Evolutionary conservation across 129 eudicot genomes (phyloP).

Genomic region (Centella asiatica): DNA sequence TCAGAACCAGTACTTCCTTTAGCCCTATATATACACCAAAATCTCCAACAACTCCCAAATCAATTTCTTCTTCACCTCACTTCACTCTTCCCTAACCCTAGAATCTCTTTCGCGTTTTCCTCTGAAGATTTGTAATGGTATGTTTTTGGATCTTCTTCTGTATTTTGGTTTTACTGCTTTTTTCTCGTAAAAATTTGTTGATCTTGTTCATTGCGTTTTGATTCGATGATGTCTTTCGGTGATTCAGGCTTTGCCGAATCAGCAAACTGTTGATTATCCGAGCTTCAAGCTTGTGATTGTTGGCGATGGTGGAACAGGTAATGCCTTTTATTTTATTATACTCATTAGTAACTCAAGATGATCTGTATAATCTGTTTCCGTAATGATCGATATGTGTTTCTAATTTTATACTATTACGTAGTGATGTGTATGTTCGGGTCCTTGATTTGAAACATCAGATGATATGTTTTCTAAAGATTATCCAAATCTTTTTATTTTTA

Average conservation of each 20-base stretch:
- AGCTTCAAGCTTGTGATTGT: constrained; percentile 71
- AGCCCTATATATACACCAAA: not conserved
- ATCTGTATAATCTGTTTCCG: not conserved
- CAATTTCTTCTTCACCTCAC: not conserved
- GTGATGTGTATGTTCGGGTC: too few species aligned
- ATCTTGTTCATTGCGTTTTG: not conserved
- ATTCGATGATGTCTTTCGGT: not conserved
- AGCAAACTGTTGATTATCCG: constrained; percentile 68
- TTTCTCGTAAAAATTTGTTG: not conserved
- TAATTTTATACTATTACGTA: too few species aligned
- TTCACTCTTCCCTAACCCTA: not conserved
- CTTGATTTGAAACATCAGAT: too few species aligned
- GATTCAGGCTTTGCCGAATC: constrained; percentile 55
- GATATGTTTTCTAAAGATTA: too few species aligned
- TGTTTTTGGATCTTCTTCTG: not conserved
- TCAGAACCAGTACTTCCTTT: not conserved
- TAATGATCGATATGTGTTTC: not conserved
- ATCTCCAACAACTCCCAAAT: not conserved
- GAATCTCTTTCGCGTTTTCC: not conserved
- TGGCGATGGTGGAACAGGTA: constrained; percentile 82
- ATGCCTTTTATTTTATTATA: constrained; percentile 1
- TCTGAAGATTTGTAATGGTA: not conserved
- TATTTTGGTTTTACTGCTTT: not conserved
- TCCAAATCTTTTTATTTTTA: too few species aligned
- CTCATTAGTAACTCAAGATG: not conserved